phyloP scores from a whole-genome alignment of 257 asterid species.

The Solanum corneliomulleri region DNA sequence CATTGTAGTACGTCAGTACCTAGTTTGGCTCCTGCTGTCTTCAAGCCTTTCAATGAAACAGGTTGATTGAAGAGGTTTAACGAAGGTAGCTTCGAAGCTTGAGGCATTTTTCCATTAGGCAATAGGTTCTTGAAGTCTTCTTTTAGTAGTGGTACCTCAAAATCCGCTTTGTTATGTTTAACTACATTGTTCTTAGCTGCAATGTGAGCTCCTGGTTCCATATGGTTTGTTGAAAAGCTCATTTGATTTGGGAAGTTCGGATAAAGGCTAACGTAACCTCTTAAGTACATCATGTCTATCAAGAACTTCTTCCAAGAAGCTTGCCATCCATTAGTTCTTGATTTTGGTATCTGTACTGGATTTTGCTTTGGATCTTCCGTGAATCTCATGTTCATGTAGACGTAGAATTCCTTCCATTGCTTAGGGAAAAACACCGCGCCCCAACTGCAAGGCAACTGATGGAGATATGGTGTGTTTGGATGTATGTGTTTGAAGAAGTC shows the following conservation, averaged over 20 bases:
- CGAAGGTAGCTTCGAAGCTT: constrained; percentile 71
- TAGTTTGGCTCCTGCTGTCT: constrained; percentile 81
- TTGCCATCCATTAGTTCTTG: constrained; percentile 97
- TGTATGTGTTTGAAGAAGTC: constrained; percentile 61
- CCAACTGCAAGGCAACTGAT: constrained; percentile 94
- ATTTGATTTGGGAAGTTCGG: constrained; percentile 87
- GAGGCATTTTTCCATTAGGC: constrained; percentile 80
- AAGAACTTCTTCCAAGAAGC: constrained; percentile 97
- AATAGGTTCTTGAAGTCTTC: constrained; percentile 46
- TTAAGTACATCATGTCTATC: constrained; percentile 86
- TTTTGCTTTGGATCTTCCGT: constrained; percentile 74
- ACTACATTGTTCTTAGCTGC: constrained; percentile 78
- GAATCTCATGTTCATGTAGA: constrained; percentile 89
- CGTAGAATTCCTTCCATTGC: constrained; percentile 91
- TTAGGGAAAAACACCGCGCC: constrained; percentile 93
- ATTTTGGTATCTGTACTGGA: constrained; percentile 88
- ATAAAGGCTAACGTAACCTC: constrained; percentile 80
- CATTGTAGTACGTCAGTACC: constrained; percentile 72
- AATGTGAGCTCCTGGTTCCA: constrained; percentile 97
- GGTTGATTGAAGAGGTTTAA: constrained; percentile 80
- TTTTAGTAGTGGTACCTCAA: constrained; percentile 75
- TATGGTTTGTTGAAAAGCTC: constrained; percentile 90
- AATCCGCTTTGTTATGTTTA: constrained; percentile 59
- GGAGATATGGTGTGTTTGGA: constrained; percentile 93
- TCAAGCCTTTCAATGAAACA: constrained; percentile 68